These are phyloP conservation scores for Coemansia sp. DNA, from an alignment of 192 early-diverging fungal species.

Conservation along the genomic window DNA sequence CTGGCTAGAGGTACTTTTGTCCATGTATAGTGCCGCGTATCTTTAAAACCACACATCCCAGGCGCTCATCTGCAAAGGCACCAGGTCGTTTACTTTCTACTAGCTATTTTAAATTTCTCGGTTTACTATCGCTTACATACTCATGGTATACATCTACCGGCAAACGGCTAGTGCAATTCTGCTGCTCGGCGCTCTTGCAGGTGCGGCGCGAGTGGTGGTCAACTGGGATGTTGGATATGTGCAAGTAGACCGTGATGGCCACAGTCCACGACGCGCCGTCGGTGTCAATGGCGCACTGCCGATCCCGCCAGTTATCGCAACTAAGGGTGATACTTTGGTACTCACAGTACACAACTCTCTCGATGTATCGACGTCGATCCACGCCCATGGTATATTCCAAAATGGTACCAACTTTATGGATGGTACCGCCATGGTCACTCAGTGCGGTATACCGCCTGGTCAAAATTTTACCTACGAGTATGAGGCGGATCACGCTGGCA, in stretches of 20 bases:
- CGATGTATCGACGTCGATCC: constrained; percentile 60
- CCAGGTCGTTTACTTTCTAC: neutral
- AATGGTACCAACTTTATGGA: constrained; percentile 67
- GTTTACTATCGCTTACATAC: neutral
- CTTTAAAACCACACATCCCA: neutral
- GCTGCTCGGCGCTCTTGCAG: neutral
- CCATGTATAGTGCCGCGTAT: no score
- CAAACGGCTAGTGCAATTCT: neutral
- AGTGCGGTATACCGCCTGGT: constrained; percentile 70
- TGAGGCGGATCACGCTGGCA: constrained; percentile 57
- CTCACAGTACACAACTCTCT: constrained; percentile 49
- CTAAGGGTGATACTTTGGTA: constrained; percentile 26
- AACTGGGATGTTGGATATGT: constrained; percentile 66
- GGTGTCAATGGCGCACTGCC: constrained; percentile 64
- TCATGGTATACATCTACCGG: neutral
- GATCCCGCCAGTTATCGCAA: constrained; percentile 26
- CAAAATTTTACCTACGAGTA: constrained; percentile 64
- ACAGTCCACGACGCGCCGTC: constrained; percentile 58
- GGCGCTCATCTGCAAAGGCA: neutral
- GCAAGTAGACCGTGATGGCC: constrained; percentile 61
- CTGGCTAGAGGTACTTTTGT: neutral
- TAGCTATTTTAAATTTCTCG: neutral
- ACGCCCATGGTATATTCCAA: constrained; percentile 77
- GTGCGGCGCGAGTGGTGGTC: constrained; percentile 8
- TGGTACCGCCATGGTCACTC: constrained; percentile 65